Conservation (phyloP, 1,284 basidiomycete genomes). For the Leccinum proximum region DNA sequence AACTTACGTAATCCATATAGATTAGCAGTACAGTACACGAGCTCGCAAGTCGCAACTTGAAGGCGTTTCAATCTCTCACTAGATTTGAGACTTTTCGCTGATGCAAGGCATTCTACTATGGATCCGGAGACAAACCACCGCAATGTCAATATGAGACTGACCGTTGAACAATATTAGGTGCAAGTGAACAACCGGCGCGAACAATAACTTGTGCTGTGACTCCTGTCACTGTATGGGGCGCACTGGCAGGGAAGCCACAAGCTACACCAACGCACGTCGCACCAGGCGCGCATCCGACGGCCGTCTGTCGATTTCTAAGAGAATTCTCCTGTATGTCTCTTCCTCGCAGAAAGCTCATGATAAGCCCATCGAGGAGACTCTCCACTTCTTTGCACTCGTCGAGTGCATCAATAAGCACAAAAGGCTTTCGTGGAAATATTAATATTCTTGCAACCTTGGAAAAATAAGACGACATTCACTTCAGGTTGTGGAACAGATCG, state of each 20-base stretch:
- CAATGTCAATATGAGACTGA: too few relatives aligned
- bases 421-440: not conserved
- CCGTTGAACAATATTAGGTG: too few relatives aligned
- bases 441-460: not conserved
- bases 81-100: too few relatives aligned
- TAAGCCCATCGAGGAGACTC: constrained; percentile 5
- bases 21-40: too few relatives aligned
- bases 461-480: constrained; percentile 2
- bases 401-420: constrained; percentile 12
- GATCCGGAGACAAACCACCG: too few relatives aligned
- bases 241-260: constrained; percentile 3
- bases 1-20: too few relatives aligned
- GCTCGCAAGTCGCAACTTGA: too few relatives aligned
- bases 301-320: constrained; percentile 2
- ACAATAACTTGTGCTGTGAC: too few relatives aligned
- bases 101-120: too few relatives aligned
- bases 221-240: too few relatives aligned
- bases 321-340: constrained; percentile 14
- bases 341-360: constrained; percentile 1
- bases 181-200: too few relatives aligned
- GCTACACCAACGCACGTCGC: constrained; percentile 8
- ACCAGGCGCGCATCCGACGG: constrained; percentile 1
- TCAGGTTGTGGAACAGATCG: not conserved
- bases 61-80: too few relatives aligned
- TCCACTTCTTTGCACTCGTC: constrained; percentile 14